These are phyloP conservation scores for Typha latifolia DNA, from an alignment of 176 grass and related monocot genomes.

Conservation along the genomic window DNA sequence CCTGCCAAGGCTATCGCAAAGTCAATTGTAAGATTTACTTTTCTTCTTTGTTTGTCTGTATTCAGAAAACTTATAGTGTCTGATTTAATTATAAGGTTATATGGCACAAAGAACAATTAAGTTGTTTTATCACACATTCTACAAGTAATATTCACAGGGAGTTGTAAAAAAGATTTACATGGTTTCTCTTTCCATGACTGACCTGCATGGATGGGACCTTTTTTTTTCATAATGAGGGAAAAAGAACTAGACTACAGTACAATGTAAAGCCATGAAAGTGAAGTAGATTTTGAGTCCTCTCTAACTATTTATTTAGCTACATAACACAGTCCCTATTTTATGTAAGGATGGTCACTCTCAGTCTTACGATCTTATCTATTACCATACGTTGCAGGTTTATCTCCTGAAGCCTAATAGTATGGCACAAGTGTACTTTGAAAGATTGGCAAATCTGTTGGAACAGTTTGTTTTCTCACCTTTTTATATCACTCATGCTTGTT, in stretches of 20 bases:
- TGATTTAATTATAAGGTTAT: neutral
- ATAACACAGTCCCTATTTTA: no score
- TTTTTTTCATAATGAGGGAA: no score
- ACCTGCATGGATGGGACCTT: no score
- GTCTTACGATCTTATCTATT: neutral
- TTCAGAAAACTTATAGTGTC: neutral
- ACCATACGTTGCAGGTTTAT: conserved; percentile 56
- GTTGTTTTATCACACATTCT: no score
- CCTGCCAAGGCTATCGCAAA: conserved; percentile 87
- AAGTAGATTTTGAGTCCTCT: no score
- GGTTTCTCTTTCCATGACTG: no score
- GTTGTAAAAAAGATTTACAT: neutral
- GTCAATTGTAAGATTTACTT: conserved; percentile 66
- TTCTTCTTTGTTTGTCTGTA: neutral
- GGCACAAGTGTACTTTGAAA: conserved; percentile 72
- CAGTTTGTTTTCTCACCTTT: conserved; percentile 62
- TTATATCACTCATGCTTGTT: neutral
- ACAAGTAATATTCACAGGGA: neutral
- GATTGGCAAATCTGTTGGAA: conserved; percentile 81
- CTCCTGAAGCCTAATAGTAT: conserved; percentile 66
- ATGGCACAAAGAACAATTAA: no score
- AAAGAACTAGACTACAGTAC: no score
- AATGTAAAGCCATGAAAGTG: no score
- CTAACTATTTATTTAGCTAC: no score
- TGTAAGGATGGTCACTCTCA: no score